Base-by-base conservation (phyloP, 2,329 filamentous ascomycete species). In the Aureobasidium subglaciale region DNA sequence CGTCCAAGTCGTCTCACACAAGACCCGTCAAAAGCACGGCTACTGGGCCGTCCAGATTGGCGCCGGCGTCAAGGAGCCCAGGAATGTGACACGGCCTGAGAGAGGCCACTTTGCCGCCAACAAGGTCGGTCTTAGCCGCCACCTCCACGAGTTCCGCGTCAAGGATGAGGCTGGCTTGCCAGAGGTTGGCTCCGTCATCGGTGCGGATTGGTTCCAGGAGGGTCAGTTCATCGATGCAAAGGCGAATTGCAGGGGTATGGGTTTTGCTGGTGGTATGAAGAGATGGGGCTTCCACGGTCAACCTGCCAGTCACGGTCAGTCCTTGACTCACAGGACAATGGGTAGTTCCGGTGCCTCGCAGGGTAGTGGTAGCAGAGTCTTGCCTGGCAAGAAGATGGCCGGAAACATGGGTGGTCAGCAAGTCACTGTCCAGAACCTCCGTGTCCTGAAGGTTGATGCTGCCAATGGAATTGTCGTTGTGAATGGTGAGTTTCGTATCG, bases 251-350 rank as follows among this genome's bases (percentile, higher is more conserved):
- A 83, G 88, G 68, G 93, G 93, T 53, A 92, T 90, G 82, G 93
- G 93, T 7, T 99, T 96, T 70, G 89, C 87, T 9, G 93, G 93
- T 80, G 93, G 89, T 63, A 99, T 99, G 93, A 99, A 99, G 83
- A 81, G 88, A 63, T 88, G 92, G 75, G 90, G 90, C 30, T 97
- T 93, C 73, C 71, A 77, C 27, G 93, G 93, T 65, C 93, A 99
- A 76, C 87, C 85, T 63, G 88, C 90, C 56, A 91, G 86, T 64
- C 93, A 99, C 81, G 93, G 93, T 80, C 92, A 95, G 75, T 96
- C 91, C 68, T 84, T 90, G 75, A 90, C 89, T 67, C 93, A 99
- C 79, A 83, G 93, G 67, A 88, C 88, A 25, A 88, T 96, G 75
- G 93, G 93, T 78, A 92, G 90, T 30, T 81, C 86, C 7, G 93